Base-by-base conservation (phyloP, 345 rosid species). In the Populus davidiana region DNA sequence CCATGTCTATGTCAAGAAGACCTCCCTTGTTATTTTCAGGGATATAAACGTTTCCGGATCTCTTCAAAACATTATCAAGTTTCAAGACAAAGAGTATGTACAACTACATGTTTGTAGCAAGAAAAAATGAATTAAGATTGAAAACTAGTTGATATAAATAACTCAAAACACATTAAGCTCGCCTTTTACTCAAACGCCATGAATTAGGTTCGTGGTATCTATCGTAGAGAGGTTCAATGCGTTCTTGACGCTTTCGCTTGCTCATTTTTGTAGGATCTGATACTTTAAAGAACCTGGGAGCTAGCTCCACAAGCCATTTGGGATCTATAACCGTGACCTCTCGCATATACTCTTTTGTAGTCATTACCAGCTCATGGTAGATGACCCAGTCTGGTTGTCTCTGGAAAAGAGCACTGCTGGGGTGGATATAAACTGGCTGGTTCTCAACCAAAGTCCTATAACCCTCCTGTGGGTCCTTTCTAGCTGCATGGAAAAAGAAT, bases 321-420 rank as follows among this genome's bases (percentile, higher is more conserved):
- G 99, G 99, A 75, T 93, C 98, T 27, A 91, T 78, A 62, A 91
- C 94, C 0, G 97, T 93, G n/a, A 89, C 92, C 81, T 95, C 94
- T 25, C 91, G 88, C 98, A 92, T 91, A 83, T 93, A 95, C 83
- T 93, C 99, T 79, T 93, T 93, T 0, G 94, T 93, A 6, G 98
- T 93, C 98, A 93, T 93, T 67, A 93, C 99, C 31, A 93, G 88
- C 84, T 95, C 98, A 69, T 93, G 94, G 78, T 93, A 95, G 61
- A 93, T 93, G 68, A 91, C 96, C 99, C 99, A 93, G 33, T 93
- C 99, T 27, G 98, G 99, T 77, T 93, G 98, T 79, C 97, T 89
- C 83, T 92, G 97, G 79, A 89, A 95, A 85, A 95, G 90, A 1
- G 97, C 92, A 61, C 99, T 93, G 73, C 98, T 91, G 35, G 98